These are phyloP conservation scores for Claviceps cyperi DNA, from an alignment of 2,329 filamentous ascomycete species.

Conservation along the genomic window DNA sequence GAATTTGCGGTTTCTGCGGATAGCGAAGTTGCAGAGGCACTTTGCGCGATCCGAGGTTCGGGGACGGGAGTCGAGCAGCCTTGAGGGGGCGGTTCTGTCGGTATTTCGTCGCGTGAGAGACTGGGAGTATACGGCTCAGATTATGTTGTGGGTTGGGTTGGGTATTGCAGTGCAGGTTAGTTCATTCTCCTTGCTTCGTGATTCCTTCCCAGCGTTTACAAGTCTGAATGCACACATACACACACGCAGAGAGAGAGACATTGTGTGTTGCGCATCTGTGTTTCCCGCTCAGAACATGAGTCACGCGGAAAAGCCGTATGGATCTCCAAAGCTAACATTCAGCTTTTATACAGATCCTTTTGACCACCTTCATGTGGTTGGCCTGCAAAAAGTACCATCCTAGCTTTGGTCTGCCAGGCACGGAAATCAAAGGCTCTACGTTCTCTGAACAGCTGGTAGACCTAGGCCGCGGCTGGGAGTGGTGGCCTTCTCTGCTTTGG, in stretches of 20 bases:
- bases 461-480: conserved; percentile 40
- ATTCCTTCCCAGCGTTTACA: too few species aligned
- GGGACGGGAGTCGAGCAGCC: conserved; percentile 7
- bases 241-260: neutral
- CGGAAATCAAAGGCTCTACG: conserved; percentile 16
- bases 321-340: neutral
- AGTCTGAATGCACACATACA: too few species aligned
- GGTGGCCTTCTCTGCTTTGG: conserved; percentile 41
- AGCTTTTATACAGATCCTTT: conserved; percentile 26
- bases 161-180: neutral
- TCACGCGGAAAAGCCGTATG: neutral
- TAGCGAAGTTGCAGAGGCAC: conserved; percentile 31
- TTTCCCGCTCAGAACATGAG: too few species aligned
- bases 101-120: conserved; percentile 4
- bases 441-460: conserved; percentile 27
- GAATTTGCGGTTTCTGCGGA: conserved; percentile 43
- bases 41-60: conserved; percentile 4
- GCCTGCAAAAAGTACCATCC: conserved; percentile 43
- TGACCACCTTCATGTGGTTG: conserved; percentile 39
- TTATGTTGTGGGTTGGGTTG: neutral
- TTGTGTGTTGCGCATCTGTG: neutral
- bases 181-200: neutral
- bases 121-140: neutral
- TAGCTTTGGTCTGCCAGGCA: conserved; percentile 30
- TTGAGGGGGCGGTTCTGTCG: neutral